Evolutionary conservation across 2,329 filamentous ascomycete genomes (phyloP).

Genomic region (Fusarium sp.): DNA sequence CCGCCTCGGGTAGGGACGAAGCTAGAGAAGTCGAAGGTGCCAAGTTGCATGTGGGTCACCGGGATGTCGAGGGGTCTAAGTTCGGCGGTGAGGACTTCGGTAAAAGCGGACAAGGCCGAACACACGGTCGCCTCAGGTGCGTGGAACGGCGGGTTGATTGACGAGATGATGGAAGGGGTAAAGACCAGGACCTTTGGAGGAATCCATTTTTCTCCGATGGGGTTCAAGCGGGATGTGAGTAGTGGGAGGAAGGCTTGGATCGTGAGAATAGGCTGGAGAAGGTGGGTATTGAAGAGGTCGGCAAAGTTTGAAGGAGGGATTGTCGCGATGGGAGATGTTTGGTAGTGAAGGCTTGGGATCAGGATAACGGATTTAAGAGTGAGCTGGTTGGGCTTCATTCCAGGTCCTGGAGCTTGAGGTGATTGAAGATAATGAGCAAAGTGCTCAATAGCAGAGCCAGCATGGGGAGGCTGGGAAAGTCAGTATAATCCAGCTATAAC

Average conservation of each 20-base stretch:
- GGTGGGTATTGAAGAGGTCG: slow-evolving; percentile 90
- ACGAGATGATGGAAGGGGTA: slow-evolving; percentile 83
- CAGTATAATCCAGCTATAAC: slow-evolving; percentile 2
- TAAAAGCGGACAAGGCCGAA: slow-evolving; percentile 87
- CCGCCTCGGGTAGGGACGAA: slow-evolving; percentile 62
- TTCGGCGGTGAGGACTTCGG: slow-evolving; percentile 82
- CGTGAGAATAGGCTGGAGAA: slow-evolving; percentile 88
- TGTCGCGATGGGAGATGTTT: slow-evolving; percentile 84
- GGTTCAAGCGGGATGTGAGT: slow-evolving; percentile 70
- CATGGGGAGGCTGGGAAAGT: slow-evolving; percentile 70
- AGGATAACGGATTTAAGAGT: slow-evolving; percentile 83
- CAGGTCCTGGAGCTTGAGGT: slow-evolving; percentile 80
- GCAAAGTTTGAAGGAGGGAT: slow-evolving; percentile 86
- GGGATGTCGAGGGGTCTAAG: slow-evolving; percentile 79
- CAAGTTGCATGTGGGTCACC: slow-evolving; percentile 89
- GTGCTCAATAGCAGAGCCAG: slow-evolving; percentile 74
- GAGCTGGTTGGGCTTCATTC: slow-evolving; percentile 79
- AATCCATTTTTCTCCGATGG: slow-evolving; percentile 60
- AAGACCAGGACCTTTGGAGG: slow-evolving; percentile 79
- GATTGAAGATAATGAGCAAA: slow-evolving; percentile 78
- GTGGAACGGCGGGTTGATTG: slow-evolving; percentile 82
- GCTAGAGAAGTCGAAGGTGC: slow-evolving; percentile 85
- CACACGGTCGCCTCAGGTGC: slow-evolving; percentile 88
- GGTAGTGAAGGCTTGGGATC: slow-evolving; percentile 83
- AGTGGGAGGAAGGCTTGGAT: slow-evolving; percentile 90